Conservation (phyloP, 148 eudicot species). For the Camellia lanceoleosa region DNA sequence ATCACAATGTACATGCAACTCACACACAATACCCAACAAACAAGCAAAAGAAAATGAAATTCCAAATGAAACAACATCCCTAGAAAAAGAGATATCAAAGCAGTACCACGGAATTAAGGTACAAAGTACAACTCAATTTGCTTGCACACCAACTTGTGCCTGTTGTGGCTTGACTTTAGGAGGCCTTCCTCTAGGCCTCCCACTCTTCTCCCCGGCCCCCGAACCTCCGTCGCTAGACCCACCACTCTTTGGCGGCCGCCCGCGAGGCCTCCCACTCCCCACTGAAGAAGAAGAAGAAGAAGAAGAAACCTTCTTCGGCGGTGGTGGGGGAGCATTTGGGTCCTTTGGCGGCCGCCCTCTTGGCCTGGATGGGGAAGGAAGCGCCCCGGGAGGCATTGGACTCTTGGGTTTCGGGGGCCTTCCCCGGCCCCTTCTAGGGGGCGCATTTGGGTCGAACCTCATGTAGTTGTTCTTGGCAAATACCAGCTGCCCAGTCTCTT, state of each 20-base stretch:
- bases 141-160: constrained; percentile 24
- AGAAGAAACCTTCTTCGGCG: constrained; percentile 20
- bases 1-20: constrained; percentile 4
- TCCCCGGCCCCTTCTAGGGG: constrained; percentile 37
- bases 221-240: background rate
- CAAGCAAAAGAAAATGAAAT: background rate
- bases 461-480: constrained; percentile 35
- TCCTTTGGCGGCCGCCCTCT: constrained; percentile 41
- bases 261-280: constrained; percentile 8
- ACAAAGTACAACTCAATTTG: background rate
- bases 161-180: constrained; percentile 29
- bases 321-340: constrained; percentile 36
- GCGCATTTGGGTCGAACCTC: constrained; percentile 24
- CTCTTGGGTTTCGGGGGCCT: constrained; percentile 32
- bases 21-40: background rate
- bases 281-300: background rate
- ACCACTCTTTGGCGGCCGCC: constrained; percentile 1
- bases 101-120: background rate
- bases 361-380: constrained; percentile 11
- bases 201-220: constrained; percentile 18
- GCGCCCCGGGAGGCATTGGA: constrained; percentile 8
- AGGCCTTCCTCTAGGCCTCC: constrained; percentile 35
- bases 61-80: background rate
- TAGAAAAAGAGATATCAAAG: background rate
- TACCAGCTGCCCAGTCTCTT: constrained; percentile 30